Evolutionary conservation across 1,284 basidiomycete genomes (phyloP).

Genomic region (Golubevia sp.): DNA sequence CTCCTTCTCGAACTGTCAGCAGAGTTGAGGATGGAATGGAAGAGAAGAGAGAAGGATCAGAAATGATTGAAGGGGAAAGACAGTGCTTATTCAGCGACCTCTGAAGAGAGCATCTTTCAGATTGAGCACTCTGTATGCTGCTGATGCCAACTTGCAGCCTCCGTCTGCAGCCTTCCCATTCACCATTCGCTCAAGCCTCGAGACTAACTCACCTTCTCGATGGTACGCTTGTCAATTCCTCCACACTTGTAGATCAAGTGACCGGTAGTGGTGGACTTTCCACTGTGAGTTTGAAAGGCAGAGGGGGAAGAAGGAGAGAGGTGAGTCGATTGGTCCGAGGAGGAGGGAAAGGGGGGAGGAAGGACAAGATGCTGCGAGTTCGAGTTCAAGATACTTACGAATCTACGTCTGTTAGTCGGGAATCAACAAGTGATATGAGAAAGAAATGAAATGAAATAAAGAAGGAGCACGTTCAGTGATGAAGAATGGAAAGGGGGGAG

Average conservation of each 20-base stretch:
- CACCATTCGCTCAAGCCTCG: not conserved
- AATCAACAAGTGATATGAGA: too few relatives aligned
- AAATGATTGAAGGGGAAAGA: too few relatives aligned
- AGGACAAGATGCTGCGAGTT: not conserved
- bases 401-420: too few relatives aligned
- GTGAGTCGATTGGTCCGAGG: not conserved
- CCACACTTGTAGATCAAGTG: constrained; percentile 99
- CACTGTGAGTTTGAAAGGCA: constrained; percentile 54
- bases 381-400: not conserved
- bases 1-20: constrained; percentile 89
- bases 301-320: not conserved
- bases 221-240: constrained; percentile 99
- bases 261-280: constrained; percentile 99
- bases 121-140: too few relatives aligned
- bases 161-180: constrained; percentile 1
- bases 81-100: too few relatives aligned
- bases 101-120: too few relatives aligned
- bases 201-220: constrained; percentile 73
- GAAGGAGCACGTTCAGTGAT: too few relatives aligned
- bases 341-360: not conserved
- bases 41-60: too few relatives aligned
- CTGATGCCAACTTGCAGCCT: not conserved
- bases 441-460: too few relatives aligned
- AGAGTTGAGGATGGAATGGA: too few relatives aligned
- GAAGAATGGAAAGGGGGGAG: too few relatives aligned